These are phyloP conservation scores for Dioscorea cayenensis DNA, from an alignment of 116 monocot genomes.

Conservation along the genomic window DNA sequence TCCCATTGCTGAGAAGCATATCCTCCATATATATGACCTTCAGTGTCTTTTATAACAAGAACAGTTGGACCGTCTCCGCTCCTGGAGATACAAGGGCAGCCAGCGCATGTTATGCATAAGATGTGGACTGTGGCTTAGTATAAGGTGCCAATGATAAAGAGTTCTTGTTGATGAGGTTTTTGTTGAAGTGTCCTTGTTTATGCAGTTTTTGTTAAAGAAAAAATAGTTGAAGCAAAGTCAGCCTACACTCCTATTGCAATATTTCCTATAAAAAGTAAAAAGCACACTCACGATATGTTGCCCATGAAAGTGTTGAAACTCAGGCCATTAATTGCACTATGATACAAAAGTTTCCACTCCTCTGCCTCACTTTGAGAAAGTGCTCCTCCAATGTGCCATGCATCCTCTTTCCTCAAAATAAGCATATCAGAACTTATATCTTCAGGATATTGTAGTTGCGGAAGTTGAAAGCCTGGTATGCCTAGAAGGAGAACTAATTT, in stretches of 20 bases:
- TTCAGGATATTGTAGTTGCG: constrained; percentile 43
- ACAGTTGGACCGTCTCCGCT: constrained; percentile 64
- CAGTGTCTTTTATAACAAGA: constrained; percentile 72
- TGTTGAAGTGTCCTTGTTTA: too few species aligned
- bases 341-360: constrained; percentile 90
- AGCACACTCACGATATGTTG: constrained; percentile 59
- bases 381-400: constrained; percentile 88
- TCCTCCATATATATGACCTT: constrained; percentile 82
- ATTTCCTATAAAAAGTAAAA: background rate
- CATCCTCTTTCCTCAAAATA: constrained; percentile 70
- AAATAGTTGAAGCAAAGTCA: background rate
- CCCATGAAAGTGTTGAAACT: constrained; percentile 90
- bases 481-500: constrained; percentile 26
- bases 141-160: too few species aligned
- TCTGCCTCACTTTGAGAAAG: constrained; percentile 56
- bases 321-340: constrained; percentile 70
- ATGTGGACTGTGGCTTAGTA: too few species aligned
- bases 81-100: constrained; percentile 24
- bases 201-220: too few species aligned
- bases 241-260: background rate
- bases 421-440: constrained; percentile 39
- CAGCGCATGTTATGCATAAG: too few species aligned
- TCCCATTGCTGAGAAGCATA: constrained; percentile 98
- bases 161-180: too few species aligned
- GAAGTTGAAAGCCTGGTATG: constrained; percentile 67